Percentiles rank a stretch among this genome's conserved stretches.
These are phyloP conservation scores for Amauroascus verrucosus DNA, from an alignment of 2,329 filamentous ascomycete genomes.

Conservation along the genomic window DNA sequence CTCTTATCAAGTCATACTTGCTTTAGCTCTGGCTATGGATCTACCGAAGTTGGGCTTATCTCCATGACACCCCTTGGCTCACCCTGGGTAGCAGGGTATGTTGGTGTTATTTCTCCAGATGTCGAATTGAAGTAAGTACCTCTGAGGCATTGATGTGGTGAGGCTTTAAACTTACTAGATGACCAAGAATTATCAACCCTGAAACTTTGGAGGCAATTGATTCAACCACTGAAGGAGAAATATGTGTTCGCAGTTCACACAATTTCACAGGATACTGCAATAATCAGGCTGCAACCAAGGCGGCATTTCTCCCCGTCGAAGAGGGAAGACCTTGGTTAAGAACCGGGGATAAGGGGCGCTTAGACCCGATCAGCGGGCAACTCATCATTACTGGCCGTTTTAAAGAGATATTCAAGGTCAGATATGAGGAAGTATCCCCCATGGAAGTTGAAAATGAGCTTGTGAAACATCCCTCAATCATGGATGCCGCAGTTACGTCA, in stretches of 20 bases:
- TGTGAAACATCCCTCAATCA: background rate
- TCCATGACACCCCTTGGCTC: background rate
- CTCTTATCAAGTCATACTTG: background rate
- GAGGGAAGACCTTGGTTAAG: background rate
- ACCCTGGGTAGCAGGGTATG: background rate
- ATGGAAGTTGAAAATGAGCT: background rate
- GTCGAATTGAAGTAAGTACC: conserved; percentile 1
- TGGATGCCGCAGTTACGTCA: background rate
- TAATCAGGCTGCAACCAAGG: background rate
- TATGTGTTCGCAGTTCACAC: background rate
- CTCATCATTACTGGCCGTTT: background rate
- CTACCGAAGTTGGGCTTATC: background rate
- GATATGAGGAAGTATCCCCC: background rate
- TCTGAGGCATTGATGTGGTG: background rate
- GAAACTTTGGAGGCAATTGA: background rate
- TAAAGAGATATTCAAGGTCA: background rate
- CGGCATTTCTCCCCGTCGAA: background rate
- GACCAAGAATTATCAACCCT: background rate
- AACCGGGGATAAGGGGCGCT: background rate
- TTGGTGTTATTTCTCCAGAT: background rate
- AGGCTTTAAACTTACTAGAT: background rate
- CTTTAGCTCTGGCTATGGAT: background rate
- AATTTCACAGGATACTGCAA: conserved; percentile 1
- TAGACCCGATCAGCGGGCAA: background rate
- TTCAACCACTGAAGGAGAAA: background rate